These are phyloP conservation scores for Orbilia blumenaviensis DNA, from an alignment of 2,329 filamentous ascomycete species.

Conservation along the genomic window DNA sequence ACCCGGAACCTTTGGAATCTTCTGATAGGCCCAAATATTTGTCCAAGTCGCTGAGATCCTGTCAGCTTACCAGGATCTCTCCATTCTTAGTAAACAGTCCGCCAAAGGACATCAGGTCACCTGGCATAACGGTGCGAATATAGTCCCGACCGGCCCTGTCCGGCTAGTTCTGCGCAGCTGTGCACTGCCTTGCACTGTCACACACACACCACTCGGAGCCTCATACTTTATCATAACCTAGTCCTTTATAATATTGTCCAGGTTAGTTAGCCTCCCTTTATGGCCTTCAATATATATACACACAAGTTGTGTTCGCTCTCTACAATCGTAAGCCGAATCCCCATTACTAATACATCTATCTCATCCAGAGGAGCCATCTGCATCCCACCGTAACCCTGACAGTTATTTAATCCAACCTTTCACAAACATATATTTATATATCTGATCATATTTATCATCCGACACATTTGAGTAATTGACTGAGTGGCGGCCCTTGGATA, in stretches of 20 bases:
- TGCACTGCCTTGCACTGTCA: constrained; percentile 5
- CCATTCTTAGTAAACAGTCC: neutral
- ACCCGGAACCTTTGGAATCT: neutral
- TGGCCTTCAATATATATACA: no score
- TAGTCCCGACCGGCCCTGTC: constrained; percentile 24
- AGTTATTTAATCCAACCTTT: no score
- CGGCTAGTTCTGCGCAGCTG: constrained; percentile 7
- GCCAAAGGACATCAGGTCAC: neutral
- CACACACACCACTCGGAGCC: constrained; percentile 1
- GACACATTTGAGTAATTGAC: no score
- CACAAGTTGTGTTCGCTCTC: no score
- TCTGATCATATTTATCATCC: no score
- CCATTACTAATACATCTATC: constrained; percentile 4
- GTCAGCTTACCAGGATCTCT: constrained; percentile 38
- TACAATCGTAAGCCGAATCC: no score
- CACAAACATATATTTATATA: neutral
- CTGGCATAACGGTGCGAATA: constrained; percentile 15
- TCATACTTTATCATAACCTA: neutral
- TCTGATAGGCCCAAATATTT: constrained; percentile 22
- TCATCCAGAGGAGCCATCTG: no score
- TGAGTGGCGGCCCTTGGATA: neutral
- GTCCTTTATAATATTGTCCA: neutral
- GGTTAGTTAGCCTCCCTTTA: neutral
- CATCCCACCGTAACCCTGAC: no score
- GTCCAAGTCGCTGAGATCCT: neutral